Evolutionary conservation across 1,284 basidiomycete genomes (phyloP).

Genomic region (Cystobasidium sp.): DNA sequence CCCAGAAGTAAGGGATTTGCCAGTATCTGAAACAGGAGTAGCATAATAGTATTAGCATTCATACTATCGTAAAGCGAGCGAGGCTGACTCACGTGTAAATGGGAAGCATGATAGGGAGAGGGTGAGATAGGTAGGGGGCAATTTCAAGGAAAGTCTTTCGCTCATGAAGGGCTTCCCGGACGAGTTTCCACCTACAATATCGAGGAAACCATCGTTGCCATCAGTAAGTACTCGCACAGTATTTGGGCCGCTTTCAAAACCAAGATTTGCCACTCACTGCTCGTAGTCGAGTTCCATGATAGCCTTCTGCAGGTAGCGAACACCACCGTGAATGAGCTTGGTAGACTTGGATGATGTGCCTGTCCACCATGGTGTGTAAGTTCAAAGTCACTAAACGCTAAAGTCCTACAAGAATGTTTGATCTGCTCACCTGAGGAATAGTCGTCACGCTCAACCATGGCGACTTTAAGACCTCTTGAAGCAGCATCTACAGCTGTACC

Average conservation of each 20-base stretch:
- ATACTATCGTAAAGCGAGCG: neutral
- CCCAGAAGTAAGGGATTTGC: constrained; percentile 96
- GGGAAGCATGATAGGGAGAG: constrained; percentile 93
- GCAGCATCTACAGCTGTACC: constrained; percentile 94
- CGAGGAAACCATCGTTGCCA: neutral
- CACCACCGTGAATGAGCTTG: constrained; percentile 96
- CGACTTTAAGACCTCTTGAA: constrained; percentile 86
- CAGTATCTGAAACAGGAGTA: constrained; percentile 69
- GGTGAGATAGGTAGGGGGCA: constrained; percentile 87
- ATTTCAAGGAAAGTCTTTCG: constrained; percentile 92
- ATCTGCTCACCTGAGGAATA: constrained; percentile 74
- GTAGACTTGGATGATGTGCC: constrained; percentile 96
- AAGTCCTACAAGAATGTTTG: neutral
- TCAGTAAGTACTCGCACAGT: neutral
- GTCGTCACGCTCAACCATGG: constrained; percentile 90
- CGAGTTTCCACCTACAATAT: constrained; percentile 82
- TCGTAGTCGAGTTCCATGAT: constrained; percentile 93
- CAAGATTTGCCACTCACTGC: constrained; percentile 49
- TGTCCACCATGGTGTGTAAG: constrained; percentile 53
- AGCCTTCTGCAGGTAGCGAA: constrained; percentile 95
- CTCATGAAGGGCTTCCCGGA: constrained; percentile 90
- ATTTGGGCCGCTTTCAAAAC: neutral
- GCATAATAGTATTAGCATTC: constrained; percentile 49
- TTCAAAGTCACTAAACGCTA: too few species aligned
- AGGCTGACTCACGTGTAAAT: constrained; percentile 72